Evolutionary conservation across 768 basidiomycete genomes (phyloP), one percentile per base, ranked within the genome.

Genomic region (Lactarius vividus): DNA sequence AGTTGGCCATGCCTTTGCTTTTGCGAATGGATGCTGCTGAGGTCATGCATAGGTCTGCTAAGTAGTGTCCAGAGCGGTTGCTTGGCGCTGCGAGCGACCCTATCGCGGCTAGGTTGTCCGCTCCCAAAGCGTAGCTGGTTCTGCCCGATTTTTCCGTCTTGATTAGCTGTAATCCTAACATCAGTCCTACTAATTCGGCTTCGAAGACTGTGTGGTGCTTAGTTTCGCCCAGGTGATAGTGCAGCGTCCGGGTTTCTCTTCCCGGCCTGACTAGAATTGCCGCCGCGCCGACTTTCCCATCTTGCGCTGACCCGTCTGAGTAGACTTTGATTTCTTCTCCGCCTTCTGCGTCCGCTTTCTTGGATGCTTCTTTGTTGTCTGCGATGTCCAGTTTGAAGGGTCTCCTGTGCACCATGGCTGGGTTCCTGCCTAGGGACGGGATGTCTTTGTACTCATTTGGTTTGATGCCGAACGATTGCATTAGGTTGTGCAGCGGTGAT

Each of bases 241-340:
- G 52, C 4, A 53, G 26, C 7, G 0, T 28, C 0, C 23, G 26
- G 9, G 26, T 1, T 18, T 23, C 52, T 28, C 26, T 23, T 11
- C 23, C 11, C 13, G 11, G 11, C 6, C 52, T 26, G 23, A 53
- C 4, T 7, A 53, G 52, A 1, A 42, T 10, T 10, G 9, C 40
- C 3, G 40, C 40, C 0, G 40, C 40, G 7, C 40, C 40, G 6
- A 42, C 52, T 7, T 53, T 23, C 0, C 52, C 52, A 6, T 13
- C 7, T 6, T 67, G 35, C 0, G 68, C 70, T 0, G 74, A 74
- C 0, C 74, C 70, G 31, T 74, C 72, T 0, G 70, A 61, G 59
- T 68, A 75, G 1, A 74, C 55, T 0, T 53, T 37, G 1, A 69
- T 59, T 0, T 55, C 18, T 0, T 66, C 55, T 0, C 3, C 54